Base-by-base conservation (phyloP, 192 early-diverging fungal genomes). In the Rhizophagus clarus region DNA sequence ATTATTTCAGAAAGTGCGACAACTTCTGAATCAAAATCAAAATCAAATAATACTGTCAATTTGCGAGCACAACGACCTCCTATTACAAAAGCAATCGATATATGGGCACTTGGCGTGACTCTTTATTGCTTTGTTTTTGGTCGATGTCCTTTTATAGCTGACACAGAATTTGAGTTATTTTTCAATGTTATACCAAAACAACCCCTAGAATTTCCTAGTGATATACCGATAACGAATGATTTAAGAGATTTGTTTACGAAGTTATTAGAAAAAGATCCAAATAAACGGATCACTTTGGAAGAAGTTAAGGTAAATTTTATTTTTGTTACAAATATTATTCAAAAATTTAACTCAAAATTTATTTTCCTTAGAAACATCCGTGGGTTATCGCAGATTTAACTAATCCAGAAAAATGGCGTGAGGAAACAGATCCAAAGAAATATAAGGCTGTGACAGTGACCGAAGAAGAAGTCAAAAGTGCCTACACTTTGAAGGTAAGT, bases 31-130 rank as follows among this genome's bases (percentile, higher is more conserved):
- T 29, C 83, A 2, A 70, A 61, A n/a, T 78, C 81, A 32, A 32
- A 64, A 20, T 81, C 84, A 14, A 56, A 77, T 45, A 26, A 56
- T 9, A 51, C 77, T 29, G 64, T 66, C 20, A 70, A 81, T 66
- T 45, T 47, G 42, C 79, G 81, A 37, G 66, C 74, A 60, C 77
- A 81, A 42, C 83, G 77, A 32, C 86, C 82, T 83, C 89, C 88
- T 12, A 91, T 94, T 22, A 94, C 93, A 29, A 94, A 94, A 63
- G 94, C 94, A 0, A 99, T 99, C 68, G 98, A 99, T 83, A 91
- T 99, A 14, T 99, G 98, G 98, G 98, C 98, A 42, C 88, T 98
- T 75, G 98, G 98, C 1, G 97, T 98, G 29, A 98, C 96, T 12
- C 88, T 99, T 20, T 99, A 96, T 85, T 98, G 97, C 81, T 87